phyloP scores from a whole-genome alignment of 225 moss, liverwort and hornwort species.

The Climacium dendroides region DNA sequence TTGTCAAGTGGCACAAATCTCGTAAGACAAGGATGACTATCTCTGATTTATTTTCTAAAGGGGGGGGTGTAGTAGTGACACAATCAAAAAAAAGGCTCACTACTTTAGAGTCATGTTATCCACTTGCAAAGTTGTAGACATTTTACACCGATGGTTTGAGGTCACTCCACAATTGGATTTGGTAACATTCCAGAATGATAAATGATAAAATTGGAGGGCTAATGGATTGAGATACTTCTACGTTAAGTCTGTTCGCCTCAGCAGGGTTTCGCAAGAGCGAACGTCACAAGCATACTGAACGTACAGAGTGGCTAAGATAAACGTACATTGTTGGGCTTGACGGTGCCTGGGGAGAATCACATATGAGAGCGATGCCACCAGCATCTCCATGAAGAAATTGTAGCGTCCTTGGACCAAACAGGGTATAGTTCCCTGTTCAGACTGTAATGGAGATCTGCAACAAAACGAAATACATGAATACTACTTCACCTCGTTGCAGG shows the following conservation, averaged over 20 bases:
- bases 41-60: too few relatives aligned
- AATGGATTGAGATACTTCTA: not conserved
- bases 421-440: not conserved
- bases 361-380: not conserved
- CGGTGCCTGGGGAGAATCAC: not conserved
- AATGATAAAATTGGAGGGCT: not conserved
- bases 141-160: rapidly evolving
- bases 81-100: too few relatives aligned
- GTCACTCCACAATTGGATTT: too few relatives aligned
- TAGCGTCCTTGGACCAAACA: not conserved
- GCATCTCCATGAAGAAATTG: not conserved
- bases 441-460: not conserved
- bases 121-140: not conserved
- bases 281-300: not conserved
- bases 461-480: not conserved
- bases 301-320: not conserved
- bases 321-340: not conserved
- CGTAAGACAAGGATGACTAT: too few relatives aligned
- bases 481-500: not conserved
- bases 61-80: too few relatives aligned
- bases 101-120: too few relatives aligned
- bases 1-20: too few relatives aligned
- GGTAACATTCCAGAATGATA: too few relatives aligned
- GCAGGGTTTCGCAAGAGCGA: not conserved
- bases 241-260: not conserved